Evolutionary conservation across 208 protist genomes (phyloP).

Genomic region (Wallacemonas rigidus): DNA sequence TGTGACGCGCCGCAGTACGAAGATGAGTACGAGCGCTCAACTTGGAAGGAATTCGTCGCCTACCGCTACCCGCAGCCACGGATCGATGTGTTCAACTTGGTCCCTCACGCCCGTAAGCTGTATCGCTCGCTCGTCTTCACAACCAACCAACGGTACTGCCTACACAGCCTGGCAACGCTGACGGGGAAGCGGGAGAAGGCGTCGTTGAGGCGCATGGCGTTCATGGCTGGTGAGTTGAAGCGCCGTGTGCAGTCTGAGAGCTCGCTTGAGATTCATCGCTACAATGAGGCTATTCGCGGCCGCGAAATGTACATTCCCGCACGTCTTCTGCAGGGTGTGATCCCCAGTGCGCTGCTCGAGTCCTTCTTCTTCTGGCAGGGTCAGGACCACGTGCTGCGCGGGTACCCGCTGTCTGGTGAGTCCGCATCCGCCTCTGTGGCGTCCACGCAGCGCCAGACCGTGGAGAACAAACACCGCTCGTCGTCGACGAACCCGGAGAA

Average conservation of each 20-base stretch:
- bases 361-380: conserved; percentile 84
- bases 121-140: conserved; percentile 79
- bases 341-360: conserved; percentile 79
- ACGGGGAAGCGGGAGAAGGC: conserved; percentile 31
- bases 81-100: conserved; percentile 76
- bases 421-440: neutral
- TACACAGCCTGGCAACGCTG: conserved; percentile 65
- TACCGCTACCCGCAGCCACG: conserved; percentile 51
- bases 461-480: neutral
- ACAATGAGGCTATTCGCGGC: conserved; percentile 45
- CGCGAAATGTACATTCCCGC: conserved; percentile 78
- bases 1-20: conserved; percentile 66
- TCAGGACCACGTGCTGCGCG: conserved; percentile 73
- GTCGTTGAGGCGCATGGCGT: conserved; percentile 37
- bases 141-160: conserved; percentile 67
- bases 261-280: conserved; percentile 75
- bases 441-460: conserved; percentile 3
- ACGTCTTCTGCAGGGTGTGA: conserved; percentile 71
- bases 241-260: conserved; percentile 53
- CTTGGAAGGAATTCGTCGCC: conserved; percentile 87
- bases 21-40: conserved; percentile 53
- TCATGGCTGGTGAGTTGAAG: conserved; percentile 70
- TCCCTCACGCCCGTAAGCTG: conserved; percentile 71
- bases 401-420: conserved; percentile 49
- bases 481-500: neutral